Evolutionary conservation across 192 early-diverging fungal genomes (phyloP).

Genomic region (Lobosporangium transversale): DNA sequence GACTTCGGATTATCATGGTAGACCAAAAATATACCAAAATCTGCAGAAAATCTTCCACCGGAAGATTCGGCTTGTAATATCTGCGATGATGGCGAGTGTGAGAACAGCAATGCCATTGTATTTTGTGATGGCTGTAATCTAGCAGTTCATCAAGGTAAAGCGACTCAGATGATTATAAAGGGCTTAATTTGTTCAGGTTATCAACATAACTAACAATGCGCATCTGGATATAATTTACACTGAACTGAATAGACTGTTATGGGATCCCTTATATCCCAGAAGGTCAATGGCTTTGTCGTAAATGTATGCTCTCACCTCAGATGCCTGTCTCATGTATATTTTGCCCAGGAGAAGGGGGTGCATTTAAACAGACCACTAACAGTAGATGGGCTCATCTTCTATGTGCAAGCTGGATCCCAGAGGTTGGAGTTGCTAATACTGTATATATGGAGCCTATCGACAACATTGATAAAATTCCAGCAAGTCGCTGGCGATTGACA

Average conservation of each 20-base stretch:
- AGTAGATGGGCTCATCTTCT: conserved; percentile 96
- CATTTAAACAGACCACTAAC: conserved; percentile 94
- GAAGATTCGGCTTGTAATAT: conserved; percentile 93
- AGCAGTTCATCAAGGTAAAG: conserved; percentile 94
- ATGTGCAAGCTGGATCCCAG: conserved; percentile 98
- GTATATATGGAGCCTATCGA: conserved; percentile 99
- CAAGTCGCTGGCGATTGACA: conserved; percentile 85
- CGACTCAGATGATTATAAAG: too few species aligned
- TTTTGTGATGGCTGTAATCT: conserved; percentile 99
- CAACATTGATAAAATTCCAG: conserved; percentile 88
- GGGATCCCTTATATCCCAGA: conserved; percentile 99
- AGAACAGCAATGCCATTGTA: conserved; percentile 99
- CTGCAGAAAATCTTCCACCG: conserved; percentile 64
- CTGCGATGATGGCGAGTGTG: conserved; percentile 98
- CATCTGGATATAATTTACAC: too few species aligned
- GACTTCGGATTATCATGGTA: conserved; percentile 11
- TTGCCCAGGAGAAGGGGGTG: conserved; percentile 93
- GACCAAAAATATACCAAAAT: conserved; percentile 85
- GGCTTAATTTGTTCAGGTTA: too few species aligned
- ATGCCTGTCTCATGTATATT: conserved; percentile 88
- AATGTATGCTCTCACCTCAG: conserved; percentile 97
- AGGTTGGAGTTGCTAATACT: conserved; percentile 85
- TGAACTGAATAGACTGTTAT: conserved; percentile 83
- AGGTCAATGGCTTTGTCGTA: conserved; percentile 98
- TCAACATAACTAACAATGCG: too few species aligned